Percentiles rank a stretch among this genome's conserved stretches.
phyloP scores from a whole-genome alignment of 176 grass and related monocot species.

The Oryza meyeriana region DNA sequence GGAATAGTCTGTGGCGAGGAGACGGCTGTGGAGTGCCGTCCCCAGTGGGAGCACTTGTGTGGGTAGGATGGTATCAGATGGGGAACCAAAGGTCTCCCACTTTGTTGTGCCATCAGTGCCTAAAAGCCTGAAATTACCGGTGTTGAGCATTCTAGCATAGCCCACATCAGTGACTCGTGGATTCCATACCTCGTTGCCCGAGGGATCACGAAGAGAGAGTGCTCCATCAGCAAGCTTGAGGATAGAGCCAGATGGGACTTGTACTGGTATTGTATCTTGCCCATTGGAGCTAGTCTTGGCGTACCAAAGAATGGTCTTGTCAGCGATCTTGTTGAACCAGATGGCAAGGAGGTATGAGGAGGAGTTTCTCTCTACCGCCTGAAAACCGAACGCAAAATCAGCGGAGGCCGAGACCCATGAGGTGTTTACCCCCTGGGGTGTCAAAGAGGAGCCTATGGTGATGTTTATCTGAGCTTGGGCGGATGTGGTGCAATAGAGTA shows the following conservation, averaged over 20 bases:
- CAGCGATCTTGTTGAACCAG: slow-evolving; percentile 18
- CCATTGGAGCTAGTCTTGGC: background rate
- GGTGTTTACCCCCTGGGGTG: slow-evolving; percentile 3
- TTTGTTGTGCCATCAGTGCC: background rate
- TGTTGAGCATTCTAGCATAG: slow-evolving; percentile 1
- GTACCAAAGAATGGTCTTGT: background rate
- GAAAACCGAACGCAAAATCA: slow-evolving; percentile 17
- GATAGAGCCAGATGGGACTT: background rate
- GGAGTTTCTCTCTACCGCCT: background rate
- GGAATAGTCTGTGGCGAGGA: background rate
- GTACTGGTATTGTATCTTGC: background rate
- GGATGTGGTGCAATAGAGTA: background rate
- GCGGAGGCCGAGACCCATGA: slow-evolving; percentile 25
- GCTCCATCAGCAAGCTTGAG: background rate
- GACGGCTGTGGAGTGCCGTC: background rate
- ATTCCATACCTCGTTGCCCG: background rate
- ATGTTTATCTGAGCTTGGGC: slow-evolving; percentile 27
- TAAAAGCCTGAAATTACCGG: background rate
- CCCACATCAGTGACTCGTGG: background rate
- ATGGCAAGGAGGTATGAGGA: background rate
- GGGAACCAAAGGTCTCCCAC: background rate
- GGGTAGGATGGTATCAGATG: slow-evolving; percentile 27
- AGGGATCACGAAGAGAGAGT: background rate
- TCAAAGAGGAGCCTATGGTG: slow-evolving; percentile 17
- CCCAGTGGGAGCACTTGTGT: background rate